Base-by-base conservation (phyloP, 75 land plant species). In the Larix kaempferi region DNA sequence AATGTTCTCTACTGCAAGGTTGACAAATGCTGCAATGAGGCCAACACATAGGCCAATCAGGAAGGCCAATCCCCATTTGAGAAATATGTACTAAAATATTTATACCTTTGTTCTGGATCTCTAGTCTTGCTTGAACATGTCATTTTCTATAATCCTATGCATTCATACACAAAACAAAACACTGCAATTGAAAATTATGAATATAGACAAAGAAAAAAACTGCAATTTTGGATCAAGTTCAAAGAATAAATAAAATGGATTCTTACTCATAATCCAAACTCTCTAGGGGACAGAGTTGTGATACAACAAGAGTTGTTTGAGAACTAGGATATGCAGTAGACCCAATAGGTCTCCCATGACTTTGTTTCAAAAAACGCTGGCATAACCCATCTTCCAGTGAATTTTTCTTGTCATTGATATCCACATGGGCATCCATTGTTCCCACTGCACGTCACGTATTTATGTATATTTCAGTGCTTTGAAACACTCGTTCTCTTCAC, bases 71-170 rank as follows among this genome's bases (percentile, higher is more conserved):
- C 82, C 66, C 98, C 98, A 94, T 77, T 94, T 94, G 62, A 85
- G 82, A 56, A 85, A 73, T 17, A 94, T 81, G 57, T 94, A 94
- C 67, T 94, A 95, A 60, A 90, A 57, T 3, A 92, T 90, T 76
- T 94, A 83, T 8, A 67, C 77, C 41, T 60, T 81, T 39, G 89
- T 88, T 83, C 91, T 85, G 62, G 87, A 88, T 78, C 98, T 87
- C 98, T 95, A 94, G 73, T 94, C 98, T 29, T 94, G 95, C 78
- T 93, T 92, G 84, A 94, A 90, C 13, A 94, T 74, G 59, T 94
- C 95, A 65, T 88, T 94, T 69, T 94, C 98, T 25, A 86, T 84
- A 77, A 92, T 84, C 79, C 98, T 94, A 83, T 59, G 80, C 8
- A 15, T 41, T 12, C 19, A 56, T 5, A 17, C 5, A 75, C 59